These are phyloP conservation scores for Clarireedia hainanense DNA, from an alignment of 2,329 filamentous ascomycete species.

Conservation along the genomic window DNA sequence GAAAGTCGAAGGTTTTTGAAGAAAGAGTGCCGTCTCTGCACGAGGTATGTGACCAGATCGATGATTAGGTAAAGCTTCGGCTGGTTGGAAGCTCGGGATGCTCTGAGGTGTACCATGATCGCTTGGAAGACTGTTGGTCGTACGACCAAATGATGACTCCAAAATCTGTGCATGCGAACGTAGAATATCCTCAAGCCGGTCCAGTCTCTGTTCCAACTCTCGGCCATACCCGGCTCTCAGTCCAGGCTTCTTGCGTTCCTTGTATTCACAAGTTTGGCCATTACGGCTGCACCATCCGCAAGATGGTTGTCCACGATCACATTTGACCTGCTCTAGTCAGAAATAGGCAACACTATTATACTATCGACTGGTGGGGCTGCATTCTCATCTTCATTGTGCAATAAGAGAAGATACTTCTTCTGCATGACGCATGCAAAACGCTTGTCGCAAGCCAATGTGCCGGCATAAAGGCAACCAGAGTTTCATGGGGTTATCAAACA, in stretches of 20 bases:
- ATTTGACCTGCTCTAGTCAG: constrained; percentile 50
- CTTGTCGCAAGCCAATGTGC: neutral
- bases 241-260: constrained; percentile 60
- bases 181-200: constrained; percentile 60
- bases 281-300: constrained; percentile 63
- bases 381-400: neutral
- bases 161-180: constrained; percentile 59
- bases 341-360: neutral
- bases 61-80: constrained; percentile 33
- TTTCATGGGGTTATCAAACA: neutral
- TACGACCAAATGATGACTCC: constrained; percentile 41
- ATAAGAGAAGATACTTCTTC: neutral
- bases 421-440: neutral
- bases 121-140: constrained; percentile 37
- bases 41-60: constrained; percentile 35
- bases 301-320: constrained; percentile 66
- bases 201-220: constrained; percentile 64
- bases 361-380: neutral
- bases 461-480: too few species aligned
- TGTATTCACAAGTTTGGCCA: constrained; percentile 56
- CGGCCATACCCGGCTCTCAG: constrained; percentile 59
- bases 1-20: constrained; percentile 50
- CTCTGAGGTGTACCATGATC: constrained; percentile 51
- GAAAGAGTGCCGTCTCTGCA: constrained; percentile 52
- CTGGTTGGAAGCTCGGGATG: constrained; percentile 39